These are phyloP conservation scores for Nothophytophthora sp. DNA, from an alignment of 352 stramenopile species.

Conservation along the genomic window DNA sequence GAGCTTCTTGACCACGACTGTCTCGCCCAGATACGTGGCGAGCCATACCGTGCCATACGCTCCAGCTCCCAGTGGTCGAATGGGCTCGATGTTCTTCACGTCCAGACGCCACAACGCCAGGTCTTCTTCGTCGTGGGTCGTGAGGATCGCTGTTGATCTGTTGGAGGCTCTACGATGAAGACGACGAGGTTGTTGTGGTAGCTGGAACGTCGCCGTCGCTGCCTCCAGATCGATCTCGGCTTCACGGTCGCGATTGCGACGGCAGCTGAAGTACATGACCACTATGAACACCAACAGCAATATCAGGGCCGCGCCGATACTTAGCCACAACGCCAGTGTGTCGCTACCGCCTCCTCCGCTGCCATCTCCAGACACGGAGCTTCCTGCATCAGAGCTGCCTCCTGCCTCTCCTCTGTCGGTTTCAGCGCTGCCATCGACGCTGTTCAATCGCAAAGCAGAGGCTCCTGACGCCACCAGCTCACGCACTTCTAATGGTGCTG, in stretches of 20 bases:
- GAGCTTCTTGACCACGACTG: conserved; percentile 54
- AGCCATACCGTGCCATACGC: conserved; percentile 59
- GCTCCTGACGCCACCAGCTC: background rate
- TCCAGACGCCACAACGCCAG: conserved; percentile 58
- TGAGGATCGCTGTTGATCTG: conserved; percentile 9
- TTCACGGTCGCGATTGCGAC: conserved; percentile 6
- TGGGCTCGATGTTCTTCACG: conserved; percentile 23
- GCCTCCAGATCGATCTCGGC: conserved; percentile 7
- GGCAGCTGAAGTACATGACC: conserved; percentile 29
- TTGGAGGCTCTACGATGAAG: background rate
- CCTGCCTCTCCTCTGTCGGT: too few relatives aligned
- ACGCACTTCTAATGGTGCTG: background rate
- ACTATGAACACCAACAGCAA: conserved; percentile 18
- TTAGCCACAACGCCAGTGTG: conserved; percentile 26
- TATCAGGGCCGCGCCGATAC: conserved; percentile 30
- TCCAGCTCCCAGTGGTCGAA: conserved; percentile 34
- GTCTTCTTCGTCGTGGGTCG: conserved; percentile 50
- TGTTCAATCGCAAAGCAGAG: background rate
- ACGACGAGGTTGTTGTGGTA: conserved; percentile 9
- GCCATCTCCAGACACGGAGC: background rate
- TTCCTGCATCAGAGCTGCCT: background rate
- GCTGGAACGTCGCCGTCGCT: background rate
- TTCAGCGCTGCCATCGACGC: background rate
- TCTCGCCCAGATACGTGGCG: conserved; percentile 43
- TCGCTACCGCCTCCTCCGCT: background rate